phyloP scores from a whole-genome alignment of 2,329 filamentous ascomycete species.

The Fusarium coicis region DNA sequence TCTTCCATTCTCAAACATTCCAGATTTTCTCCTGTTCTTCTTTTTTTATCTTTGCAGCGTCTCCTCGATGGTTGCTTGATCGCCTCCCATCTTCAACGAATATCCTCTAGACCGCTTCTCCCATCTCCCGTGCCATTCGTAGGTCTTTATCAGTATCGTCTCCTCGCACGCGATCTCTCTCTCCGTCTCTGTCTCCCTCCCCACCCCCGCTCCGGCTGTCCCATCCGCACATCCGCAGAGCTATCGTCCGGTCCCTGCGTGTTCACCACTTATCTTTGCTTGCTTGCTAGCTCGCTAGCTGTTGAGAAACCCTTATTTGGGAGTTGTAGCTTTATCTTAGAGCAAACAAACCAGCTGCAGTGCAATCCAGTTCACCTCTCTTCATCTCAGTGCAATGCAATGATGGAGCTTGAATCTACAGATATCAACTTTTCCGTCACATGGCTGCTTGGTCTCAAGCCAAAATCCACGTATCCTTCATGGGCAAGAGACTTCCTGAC shows the following conservation, averaged over 20 bases:
- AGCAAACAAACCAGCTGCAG: slow-evolving; percentile 31
- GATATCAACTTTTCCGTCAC: slow-evolving; percentile 45
- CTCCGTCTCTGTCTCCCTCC: slow-evolving; percentile 2
- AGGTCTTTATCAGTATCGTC: not conserved
- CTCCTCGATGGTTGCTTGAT: slow-evolving; percentile 10
- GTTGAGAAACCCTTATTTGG: slow-evolving; percentile 19
- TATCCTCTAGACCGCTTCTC: not conserved
- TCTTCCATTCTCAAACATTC: slow-evolving; percentile 1
- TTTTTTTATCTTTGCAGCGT: slow-evolving; percentile 1
- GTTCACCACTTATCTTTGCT: slow-evolving; percentile 16
- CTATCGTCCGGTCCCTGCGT: slow-evolving; percentile 21
- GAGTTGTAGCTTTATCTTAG: slow-evolving; percentile 31
- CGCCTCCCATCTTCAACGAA: not conserved
- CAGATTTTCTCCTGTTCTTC: not conserved
- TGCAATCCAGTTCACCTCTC: not conserved
- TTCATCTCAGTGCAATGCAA: slow-evolving; percentile 24
- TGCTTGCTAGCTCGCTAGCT: slow-evolving; percentile 12
- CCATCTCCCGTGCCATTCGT: not conserved
- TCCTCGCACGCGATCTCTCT: slow-evolving; percentile 24
- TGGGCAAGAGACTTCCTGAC: slow-evolving; percentile 43
- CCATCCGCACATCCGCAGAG: slow-evolving; percentile 7
- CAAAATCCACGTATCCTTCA: slow-evolving; percentile 38
- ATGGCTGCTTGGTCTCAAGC: slow-evolving; percentile 45
- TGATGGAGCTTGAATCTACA: slow-evolving; percentile 43
- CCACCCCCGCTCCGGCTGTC: slow-evolving; percentile 37